Conservation (phyloP, 495 filamentous ascomycete genomes). For the Penicillium maclennaniae region DNA sequence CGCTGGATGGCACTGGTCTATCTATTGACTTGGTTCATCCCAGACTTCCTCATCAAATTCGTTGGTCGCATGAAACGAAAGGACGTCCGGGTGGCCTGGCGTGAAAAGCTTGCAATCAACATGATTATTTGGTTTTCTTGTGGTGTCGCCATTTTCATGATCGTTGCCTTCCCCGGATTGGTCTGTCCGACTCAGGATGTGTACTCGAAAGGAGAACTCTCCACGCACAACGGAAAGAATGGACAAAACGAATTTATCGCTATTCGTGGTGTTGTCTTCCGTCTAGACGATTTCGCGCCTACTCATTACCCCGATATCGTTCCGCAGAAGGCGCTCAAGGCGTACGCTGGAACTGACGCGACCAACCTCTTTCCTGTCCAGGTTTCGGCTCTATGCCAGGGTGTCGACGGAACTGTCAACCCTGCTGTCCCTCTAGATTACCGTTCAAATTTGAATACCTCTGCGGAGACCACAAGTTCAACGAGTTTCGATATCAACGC, state of each 20-base stretch:
- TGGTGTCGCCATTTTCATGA: constrained; percentile 76
- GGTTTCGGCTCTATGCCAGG: constrained; percentile 86
- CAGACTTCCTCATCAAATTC: constrained; percentile 75
- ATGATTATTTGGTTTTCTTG: constrained; percentile 93
- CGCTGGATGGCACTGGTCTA: constrained; percentile 91
- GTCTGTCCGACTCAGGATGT: constrained; percentile 92
- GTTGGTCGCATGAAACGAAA: constrained; percentile 86
- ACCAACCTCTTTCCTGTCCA: constrained; percentile 90
- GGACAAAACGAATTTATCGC: constrained; percentile 62
- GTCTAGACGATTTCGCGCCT: constrained; percentile 69
- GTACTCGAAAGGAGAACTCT: constrained; percentile 74
- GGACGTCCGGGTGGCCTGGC: constrained; percentile 91
- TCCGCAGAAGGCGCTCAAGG: constrained; percentile 57
- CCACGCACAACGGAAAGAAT: constrained; percentile 67
- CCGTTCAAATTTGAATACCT: constrained; percentile 64
- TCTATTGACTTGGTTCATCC: constrained; percentile 78
- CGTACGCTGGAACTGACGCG: constrained; percentile 83
- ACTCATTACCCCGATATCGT: constrained; percentile 80
- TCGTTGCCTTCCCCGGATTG: constrained; percentile 77
- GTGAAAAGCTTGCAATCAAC: constrained; percentile 98
- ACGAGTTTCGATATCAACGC: constrained; percentile 66
- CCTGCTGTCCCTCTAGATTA: constrained; percentile 77
- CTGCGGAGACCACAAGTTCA: constrained; percentile 59
- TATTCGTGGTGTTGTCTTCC: constrained; percentile 86
- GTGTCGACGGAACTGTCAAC: constrained; percentile 61